Percentiles rank a stretch among this genome's conserved stretches.
Conservation (phyloP, 1,284 basidiomycete species). For the Bjerkandera adusta region DNA sequence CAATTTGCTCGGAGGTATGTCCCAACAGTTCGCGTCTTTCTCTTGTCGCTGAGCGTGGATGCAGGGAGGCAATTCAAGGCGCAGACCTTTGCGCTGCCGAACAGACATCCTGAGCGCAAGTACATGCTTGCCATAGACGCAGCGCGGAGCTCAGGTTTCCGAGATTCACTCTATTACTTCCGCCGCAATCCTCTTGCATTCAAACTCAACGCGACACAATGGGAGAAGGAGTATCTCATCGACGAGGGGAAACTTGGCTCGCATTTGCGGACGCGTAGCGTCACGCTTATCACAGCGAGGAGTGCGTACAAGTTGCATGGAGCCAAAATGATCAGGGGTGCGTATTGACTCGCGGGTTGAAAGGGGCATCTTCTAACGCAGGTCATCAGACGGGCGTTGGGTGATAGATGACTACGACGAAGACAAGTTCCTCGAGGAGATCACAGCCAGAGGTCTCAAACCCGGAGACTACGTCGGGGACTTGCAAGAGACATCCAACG, state of each 20-base stretch:
- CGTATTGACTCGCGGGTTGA: slow-evolving; percentile 26
- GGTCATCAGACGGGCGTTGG: slow-evolving; percentile 75
- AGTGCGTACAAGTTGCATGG: slow-evolving; percentile 96
- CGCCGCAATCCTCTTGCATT: slow-evolving; percentile 86
- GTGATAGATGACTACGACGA: slow-evolving; percentile 97
- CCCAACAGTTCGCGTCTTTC: slow-evolving; percentile 2
- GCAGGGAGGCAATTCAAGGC: slow-evolving; percentile 87
- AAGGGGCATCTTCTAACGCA: neutral
- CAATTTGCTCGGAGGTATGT: slow-evolving; percentile 79
- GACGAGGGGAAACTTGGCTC: slow-evolving; percentile 83
- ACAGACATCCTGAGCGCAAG: slow-evolving; percentile 77
- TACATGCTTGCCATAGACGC: slow-evolving; percentile 99
- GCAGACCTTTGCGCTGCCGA: slow-evolving; percentile 80
- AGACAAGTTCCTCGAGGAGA: slow-evolving; percentile 72
- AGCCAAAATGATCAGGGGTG: slow-evolving; percentile 84
- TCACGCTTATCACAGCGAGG: slow-evolving; percentile 90
- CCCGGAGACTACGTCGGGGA: slow-evolving; percentile 79
- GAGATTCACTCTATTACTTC: slow-evolving; percentile 97
- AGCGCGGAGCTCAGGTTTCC: slow-evolving; percentile 91
- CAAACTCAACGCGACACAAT: slow-evolving; percentile 84
- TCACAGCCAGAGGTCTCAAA: slow-evolving; percentile 68
- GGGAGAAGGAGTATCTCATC: slow-evolving; percentile 92
- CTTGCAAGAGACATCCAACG: slow-evolving; percentile 62
- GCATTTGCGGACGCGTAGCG: slow-evolving; percentile 87
- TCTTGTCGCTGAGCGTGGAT: slow-evolving; percentile 8